phyloP scores from a whole-genome alignment of 495 filamentous ascomycete species.

The Aspergillus sclerotiicarbonarius region DNA sequence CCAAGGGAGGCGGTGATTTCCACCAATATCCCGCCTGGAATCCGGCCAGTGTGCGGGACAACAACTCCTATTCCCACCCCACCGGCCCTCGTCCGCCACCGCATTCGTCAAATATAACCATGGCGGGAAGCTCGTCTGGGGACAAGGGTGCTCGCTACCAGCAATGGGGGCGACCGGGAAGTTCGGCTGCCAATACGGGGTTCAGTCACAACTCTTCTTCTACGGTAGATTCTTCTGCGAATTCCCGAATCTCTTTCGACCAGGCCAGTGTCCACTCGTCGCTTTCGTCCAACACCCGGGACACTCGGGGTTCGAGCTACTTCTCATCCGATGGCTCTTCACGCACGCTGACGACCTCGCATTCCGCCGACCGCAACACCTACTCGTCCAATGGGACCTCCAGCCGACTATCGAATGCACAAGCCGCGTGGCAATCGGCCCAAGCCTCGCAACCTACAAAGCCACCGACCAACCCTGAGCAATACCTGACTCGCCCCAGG shows the following conservation, averaged over 20 bases:
- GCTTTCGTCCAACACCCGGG: conserved; percentile 57
- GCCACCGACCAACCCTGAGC: conserved; percentile 36
- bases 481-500: conserved; percentile 64
- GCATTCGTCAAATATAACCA: conserved; percentile 59
- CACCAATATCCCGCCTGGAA: conserved; percentile 87
- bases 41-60: conserved; percentile 41
- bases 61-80: conserved; percentile 54
- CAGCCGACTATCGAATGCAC: conserved; percentile 36
- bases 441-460: conserved; percentile 45
- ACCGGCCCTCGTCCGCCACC: conserved; percentile 71
- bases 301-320: conserved; percentile 60
- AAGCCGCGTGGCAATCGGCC: conserved; percentile 32
- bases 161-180: conserved; percentile 65
- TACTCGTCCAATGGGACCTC: conserved; percentile 26
- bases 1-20: conserved; percentile 73
- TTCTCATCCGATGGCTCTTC: conserved; percentile 65
- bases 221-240: conserved; percentile 65
- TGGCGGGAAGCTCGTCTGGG: conserved; percentile 61
- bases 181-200: conserved; percentile 52
- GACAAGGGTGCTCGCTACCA: conserved; percentile 67
- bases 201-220: conserved; percentile 67
- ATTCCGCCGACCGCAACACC: conserved; percentile 39
- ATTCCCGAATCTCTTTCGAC: conserved; percentile 68
- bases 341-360: conserved; percentile 50
- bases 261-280: conserved; percentile 64